Evolutionary conservation across 2,329 filamentous ascomycete species (phyloP).

Genomic region (Aureobasidium uvarum): DNA sequence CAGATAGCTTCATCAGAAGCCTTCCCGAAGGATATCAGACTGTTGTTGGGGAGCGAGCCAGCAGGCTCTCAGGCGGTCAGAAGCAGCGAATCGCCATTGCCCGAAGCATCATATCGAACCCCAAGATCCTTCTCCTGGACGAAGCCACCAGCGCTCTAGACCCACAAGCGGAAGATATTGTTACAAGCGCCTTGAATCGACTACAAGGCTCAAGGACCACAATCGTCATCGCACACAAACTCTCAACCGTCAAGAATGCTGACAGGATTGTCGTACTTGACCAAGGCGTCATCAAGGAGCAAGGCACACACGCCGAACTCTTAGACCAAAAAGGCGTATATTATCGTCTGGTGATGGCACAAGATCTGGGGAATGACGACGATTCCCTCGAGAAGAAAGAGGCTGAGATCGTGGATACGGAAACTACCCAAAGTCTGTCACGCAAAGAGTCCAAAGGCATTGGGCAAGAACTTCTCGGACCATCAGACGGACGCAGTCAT

Average conservation of each 20-base stretch:
- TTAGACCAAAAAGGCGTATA: constrained; percentile 43
- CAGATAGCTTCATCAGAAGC: constrained; percentile 73
- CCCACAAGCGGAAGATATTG: constrained; percentile 92
- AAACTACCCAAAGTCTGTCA: background rate
- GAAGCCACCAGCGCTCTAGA: constrained; percentile 96
- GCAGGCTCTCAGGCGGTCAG: constrained; percentile 91
- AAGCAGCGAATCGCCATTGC: constrained; percentile 98
- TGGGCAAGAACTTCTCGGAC: background rate
- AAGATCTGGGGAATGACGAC: constrained; percentile 43
- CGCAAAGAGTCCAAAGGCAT: background rate
- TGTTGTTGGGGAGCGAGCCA: constrained; percentile 84
- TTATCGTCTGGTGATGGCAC: constrained; percentile 47
- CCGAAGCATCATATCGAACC: constrained; percentile 87
- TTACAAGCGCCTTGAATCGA: constrained; percentile 81
- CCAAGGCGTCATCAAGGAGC: constrained; percentile 45
- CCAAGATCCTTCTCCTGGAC: constrained; percentile 93
- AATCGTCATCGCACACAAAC: constrained; percentile 92
- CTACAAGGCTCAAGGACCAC: constrained; percentile 89
- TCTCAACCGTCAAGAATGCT: constrained; percentile 94
- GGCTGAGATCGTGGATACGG: background rate
- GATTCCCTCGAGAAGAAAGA: background rate
- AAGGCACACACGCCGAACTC: constrained; percentile 45
- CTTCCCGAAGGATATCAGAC: constrained; percentile 87
- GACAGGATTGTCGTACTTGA: constrained; percentile 74
- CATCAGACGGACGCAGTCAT: background rate